Base-by-base conservation (phyloP, 1,284 basidiomycete genomes). In the Apiotrichum porosum region DNA sequence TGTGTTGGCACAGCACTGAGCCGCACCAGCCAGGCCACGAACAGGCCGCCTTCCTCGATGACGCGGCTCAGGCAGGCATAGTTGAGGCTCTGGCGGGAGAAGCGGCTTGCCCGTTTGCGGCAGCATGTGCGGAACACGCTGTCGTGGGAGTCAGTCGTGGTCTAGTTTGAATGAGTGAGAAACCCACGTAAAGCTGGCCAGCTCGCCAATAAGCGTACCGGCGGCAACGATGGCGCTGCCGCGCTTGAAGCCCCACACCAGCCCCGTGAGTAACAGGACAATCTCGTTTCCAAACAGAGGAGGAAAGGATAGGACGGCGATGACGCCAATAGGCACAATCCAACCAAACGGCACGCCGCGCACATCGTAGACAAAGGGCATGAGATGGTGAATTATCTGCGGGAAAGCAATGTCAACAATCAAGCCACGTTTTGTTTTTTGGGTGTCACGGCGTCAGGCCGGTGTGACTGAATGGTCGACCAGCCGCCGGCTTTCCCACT, bases 261-360 rank as follows among this genome's bases (percentile, higher is more conserved):
- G 48, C 14, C 71, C 72, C 15, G 62, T 58, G 19, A 69, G 52
- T 22, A 71, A 55, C 21, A 66, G 61, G 9, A 70, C 58, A 41
- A 71, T 63, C 46, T 64, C 62, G 42, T 67, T 66, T 10, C 71
- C 69, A 31, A 69, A 71, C 1, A 75, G 53, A 0, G 73, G 74
- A 0, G 74, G 73, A 58, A 76, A 74, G 10, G 65, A 68, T 34
- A 75, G 57, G 33, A 74, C 63, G 48, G 74, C 62, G 28, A 75
- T 61, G 23, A 70, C 59, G 6, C 55, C 61, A 23, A 68, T 63
- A 3, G 71, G 70, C 13, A 69, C 62, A 19, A 62, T 30, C 57
- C 65, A 74, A 6, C 68, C 68, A 12, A 48, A 62, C n/a, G 49
- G 50, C 22, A 61, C 22, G 8, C 42, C 30, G 13, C 51, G 46